Evolutionary conservation across 441 rosid genomes (phyloP).

Genomic region (Erodium trifolium): DNA sequence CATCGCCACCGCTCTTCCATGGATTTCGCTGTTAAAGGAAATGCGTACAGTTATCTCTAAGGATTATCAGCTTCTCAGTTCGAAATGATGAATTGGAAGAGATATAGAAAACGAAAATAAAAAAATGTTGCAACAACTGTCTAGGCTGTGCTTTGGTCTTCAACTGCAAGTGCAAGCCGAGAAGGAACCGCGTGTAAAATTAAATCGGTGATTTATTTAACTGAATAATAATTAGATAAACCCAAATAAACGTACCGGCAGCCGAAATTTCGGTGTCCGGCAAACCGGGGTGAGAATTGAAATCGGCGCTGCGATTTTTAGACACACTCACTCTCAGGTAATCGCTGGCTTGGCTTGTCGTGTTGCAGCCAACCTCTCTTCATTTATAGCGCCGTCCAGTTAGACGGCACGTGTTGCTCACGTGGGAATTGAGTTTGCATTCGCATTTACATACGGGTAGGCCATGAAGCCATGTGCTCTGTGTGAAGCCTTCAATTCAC

Average conservation of each 20-base stretch:
- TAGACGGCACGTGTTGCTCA: neutral
- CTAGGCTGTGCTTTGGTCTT: too few relatives aligned
- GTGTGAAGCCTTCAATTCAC: neutral
- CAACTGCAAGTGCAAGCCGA: too few relatives aligned
- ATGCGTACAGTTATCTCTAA: neutral
- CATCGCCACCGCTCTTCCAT: constrained; percentile 25
- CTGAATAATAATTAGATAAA: too few relatives aligned
- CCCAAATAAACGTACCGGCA: neutral
- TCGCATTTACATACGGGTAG: neutral
- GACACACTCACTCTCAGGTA: neutral
- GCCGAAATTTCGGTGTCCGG: too few relatives aligned
- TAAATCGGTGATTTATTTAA: too few relatives aligned
- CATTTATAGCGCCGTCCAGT: constrained; percentile 5
- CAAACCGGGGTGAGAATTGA: too few relatives aligned
- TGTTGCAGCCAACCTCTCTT: neutral
- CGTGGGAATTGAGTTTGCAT: neutral
- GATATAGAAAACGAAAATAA: too few relatives aligned
- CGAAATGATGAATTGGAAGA: too few relatives aligned
- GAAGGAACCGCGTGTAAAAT: too few relatives aligned
- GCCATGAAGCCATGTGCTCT: constrained; percentile 1
- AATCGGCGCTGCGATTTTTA: too few relatives aligned
- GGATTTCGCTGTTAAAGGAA: neutral
- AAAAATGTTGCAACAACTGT: too few relatives aligned
- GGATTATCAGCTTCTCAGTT: neutral
- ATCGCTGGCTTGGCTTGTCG: constrained; percentile 7